Conservation (phyloP, 2,329 filamentous ascomycete species). For the Orbilia oligospora region DNA sequence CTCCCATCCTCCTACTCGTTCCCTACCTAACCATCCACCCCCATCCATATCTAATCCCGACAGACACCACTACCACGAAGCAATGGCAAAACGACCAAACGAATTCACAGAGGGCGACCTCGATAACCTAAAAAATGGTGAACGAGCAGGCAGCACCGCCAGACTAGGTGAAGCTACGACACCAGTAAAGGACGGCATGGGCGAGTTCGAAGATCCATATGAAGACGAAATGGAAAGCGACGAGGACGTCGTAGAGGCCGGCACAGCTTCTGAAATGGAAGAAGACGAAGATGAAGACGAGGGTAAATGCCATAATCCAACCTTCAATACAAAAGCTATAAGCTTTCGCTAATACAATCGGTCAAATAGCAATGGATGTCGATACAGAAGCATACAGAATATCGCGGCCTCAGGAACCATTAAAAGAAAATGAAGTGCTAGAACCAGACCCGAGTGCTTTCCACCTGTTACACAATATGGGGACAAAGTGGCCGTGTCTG, state of each 20-base stretch:
- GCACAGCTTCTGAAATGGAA: slow-evolving; percentile 77
- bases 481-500: slow-evolving; percentile 95
- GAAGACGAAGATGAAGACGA: slow-evolving; percentile 76
- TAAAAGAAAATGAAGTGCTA: slow-evolving; percentile 90
- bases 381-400: slow-evolving; percentile 97
- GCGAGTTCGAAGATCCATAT: slow-evolving; percentile 75
- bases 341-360: not conserved
- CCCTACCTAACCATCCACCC: not conserved
- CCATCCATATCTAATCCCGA: not conserved
- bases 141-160: slow-evolving; percentile 55
- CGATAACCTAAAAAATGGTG: slow-evolving; percentile 61
- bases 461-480: slow-evolving; percentile 95
- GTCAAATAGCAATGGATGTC: slow-evolving; percentile 84
- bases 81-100: slow-evolving; percentile 57
- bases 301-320: slow-evolving; percentile 34
- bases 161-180: slow-evolving; percentile 68
- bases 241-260: slow-evolving; percentile 80
- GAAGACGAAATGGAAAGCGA: slow-evolving; percentile 85
- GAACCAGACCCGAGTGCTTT: slow-evolving; percentile 94
- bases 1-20: not conserved
- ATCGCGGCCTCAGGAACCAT: slow-evolving; percentile 80
- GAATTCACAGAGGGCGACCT: slow-evolving; percentile 60
- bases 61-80: not conserved
- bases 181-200: slow-evolving; percentile 69
- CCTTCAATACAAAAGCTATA: slow-evolving; percentile 6